These are phyloP conservation scores for Clarireedia sp. DNA, from an alignment of 2,329 filamentous ascomycete species.

Conservation along the genomic window DNA sequence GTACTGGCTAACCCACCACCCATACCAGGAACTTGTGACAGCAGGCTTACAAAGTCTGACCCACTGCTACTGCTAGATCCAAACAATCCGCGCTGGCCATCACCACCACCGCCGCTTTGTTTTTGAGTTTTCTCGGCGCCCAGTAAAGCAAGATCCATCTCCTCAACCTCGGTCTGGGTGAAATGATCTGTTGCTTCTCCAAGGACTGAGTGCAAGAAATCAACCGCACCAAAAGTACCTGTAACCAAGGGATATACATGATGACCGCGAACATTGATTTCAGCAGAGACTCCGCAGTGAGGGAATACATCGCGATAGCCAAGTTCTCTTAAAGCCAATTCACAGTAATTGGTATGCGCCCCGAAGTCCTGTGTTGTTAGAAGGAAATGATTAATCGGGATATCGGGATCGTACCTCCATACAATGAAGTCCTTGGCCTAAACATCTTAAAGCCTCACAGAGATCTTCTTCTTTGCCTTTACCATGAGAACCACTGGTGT, in stretches of 20 bases:
- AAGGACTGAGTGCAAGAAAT: conserved; percentile 69
- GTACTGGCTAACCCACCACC: conserved; percentile 59
- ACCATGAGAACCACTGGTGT: conserved; percentile 55
- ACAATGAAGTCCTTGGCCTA: conserved; percentile 50
- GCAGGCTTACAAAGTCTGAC: conserved; percentile 60
- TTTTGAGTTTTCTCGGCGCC: conserved; percentile 49
- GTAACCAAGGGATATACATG: conserved; percentile 69
- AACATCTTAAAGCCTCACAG: conserved; percentile 65
- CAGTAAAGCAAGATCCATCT: conserved; percentile 67
- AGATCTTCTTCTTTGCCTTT: conserved; percentile 67
- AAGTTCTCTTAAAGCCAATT: conserved; percentile 67
- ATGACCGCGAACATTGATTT: conserved; percentile 59
- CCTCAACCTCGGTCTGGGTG: conserved; percentile 75
- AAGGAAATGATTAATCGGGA: background rate
- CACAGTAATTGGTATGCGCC: conserved; percentile 78
- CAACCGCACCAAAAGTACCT: conserved; percentile 69
- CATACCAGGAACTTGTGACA: conserved; percentile 67
- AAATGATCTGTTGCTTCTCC: conserved; percentile 77
- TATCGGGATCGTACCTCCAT: conserved; percentile 30
- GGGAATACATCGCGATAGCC: conserved; percentile 63
- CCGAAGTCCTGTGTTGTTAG: conserved; percentile 50
- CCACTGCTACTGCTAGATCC: conserved; percentile 28
- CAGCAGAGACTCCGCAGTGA: conserved; percentile 59
- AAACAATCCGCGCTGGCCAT: conserved; percentile 30
- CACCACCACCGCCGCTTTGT: conserved; percentile 25